Percentiles rank a stretch among this genome's conserved stretches.
Conservation (phyloP, 805 yeast species). For the Wickerhamiella shivajii region DNA sequence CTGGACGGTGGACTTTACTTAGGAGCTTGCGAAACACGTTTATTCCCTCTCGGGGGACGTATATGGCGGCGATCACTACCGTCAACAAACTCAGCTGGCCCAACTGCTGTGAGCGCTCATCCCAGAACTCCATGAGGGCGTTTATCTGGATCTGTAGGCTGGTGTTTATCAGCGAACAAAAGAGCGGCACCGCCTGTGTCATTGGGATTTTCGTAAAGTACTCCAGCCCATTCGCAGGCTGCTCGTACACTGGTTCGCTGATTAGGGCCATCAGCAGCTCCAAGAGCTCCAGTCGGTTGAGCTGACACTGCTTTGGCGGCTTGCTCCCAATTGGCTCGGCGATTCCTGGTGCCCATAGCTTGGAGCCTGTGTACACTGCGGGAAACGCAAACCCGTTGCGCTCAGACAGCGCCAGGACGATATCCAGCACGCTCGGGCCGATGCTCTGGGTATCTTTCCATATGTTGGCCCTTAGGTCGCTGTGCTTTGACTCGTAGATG, state of each 20-base stretch:
- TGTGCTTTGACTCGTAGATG: conserved; percentile 38
- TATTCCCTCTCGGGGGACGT: conserved; percentile 4
- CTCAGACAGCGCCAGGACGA: no score
- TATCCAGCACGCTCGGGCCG: no score
- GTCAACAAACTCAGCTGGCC: conserved; percentile 19
- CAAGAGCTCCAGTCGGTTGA: conserved; percentile 54
- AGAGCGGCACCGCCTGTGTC: conserved; percentile 36
- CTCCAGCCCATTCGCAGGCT: conserved; percentile 40
- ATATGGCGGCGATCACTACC: not conserved
- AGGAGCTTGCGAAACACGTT: conserved; percentile 24
- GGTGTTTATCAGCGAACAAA: conserved; percentile 59
- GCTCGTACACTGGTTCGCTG: conserved; percentile 48
- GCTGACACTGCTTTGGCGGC: conserved; percentile 33
- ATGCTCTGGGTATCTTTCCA: no score
- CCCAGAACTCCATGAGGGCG: no score
- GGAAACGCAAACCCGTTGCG: no score
- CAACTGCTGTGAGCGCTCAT: not conserved
- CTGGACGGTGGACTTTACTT: conserved; percentile 22
- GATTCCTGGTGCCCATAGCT: conserved; percentile 72
- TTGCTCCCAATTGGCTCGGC: conserved; percentile 30
- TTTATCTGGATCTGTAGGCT: conserved; percentile 26
- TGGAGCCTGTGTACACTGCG: not conserved
- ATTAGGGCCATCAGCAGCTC: conserved; percentile 44
- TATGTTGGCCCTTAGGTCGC: no score
- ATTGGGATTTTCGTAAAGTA: conserved; percentile 40